Percentiles rank a stretch among this genome's conserved stretches.
phyloP scores from a whole-genome alignment of 2,329 filamentous ascomycete species.

The Calonectria honghensis region DNA sequence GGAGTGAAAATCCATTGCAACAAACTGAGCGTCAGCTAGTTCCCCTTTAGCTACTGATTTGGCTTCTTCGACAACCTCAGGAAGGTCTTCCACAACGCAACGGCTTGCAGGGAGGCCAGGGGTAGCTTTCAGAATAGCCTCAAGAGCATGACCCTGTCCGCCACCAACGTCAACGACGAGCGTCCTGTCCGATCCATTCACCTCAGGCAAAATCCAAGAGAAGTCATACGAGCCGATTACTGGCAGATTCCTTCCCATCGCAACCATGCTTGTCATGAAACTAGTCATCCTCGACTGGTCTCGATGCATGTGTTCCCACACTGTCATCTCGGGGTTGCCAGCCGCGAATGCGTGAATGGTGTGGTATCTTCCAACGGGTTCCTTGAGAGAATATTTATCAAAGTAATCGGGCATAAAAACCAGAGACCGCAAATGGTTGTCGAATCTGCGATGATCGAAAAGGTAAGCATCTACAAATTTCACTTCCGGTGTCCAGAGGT shows the following conservation, averaged over 20 bases:
- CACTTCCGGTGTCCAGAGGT: background rate
- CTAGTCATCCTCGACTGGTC: constrained; percentile 21
- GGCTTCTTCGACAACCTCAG: constrained; percentile 1
- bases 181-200: background rate
- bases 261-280: constrained; percentile 36
- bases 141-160: constrained; percentile 27
- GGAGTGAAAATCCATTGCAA: constrained; percentile 30
- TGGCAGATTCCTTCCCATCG: constrained; percentile 8
- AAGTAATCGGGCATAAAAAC: constrained; percentile 25
- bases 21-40: constrained; percentile 15
- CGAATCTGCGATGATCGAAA: constrained; percentile 13
- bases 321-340: constrained; percentile 23
- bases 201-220: background rate
- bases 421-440: constrained; percentile 24
- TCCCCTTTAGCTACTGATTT: constrained; percentile 13
- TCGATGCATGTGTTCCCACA: constrained; percentile 34
- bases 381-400: constrained; percentile 30
- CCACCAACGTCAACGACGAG: constrained; percentile 36
- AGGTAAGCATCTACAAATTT: background rate
- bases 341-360: constrained; percentile 28
- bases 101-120: constrained; percentile 23
- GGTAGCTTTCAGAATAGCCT: constrained; percentile 15
- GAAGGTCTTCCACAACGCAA: constrained; percentile 31
- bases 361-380: constrained; percentile 29
- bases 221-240: constrained; percentile 23